phyloP scores from a whole-genome alignment of 192 early-diverging fungal genomes.

The Coemansia sp. region DNA sequence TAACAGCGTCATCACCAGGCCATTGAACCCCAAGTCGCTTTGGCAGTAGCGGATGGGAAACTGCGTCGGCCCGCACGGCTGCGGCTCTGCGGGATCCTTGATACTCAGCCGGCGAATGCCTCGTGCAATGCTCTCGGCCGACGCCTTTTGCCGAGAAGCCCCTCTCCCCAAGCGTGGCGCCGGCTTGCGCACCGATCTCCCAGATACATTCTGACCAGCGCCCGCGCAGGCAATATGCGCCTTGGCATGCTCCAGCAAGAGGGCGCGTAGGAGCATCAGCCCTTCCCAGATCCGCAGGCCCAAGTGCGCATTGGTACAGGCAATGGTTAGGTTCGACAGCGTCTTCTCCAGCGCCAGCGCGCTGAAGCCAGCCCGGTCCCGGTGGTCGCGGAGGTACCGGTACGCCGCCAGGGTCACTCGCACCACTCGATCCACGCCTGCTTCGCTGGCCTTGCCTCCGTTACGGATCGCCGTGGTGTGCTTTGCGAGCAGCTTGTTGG shows the following conservation, averaged over 20 bases:
- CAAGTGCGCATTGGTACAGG: slow-evolving; percentile 35
- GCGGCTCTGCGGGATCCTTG: background rate
- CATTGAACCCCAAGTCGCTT: slow-evolving; percentile 22
- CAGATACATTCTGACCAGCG: no score
- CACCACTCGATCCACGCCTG: slow-evolving; percentile 11
- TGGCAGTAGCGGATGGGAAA: slow-evolving; percentile 20
- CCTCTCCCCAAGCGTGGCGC: no score
- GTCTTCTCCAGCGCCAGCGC: slow-evolving; percentile 40
- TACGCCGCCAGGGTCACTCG: slow-evolving; percentile 20
- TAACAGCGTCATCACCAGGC: slow-evolving; percentile 18
- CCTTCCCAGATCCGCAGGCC: slow-evolving; percentile 21
- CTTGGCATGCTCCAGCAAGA: slow-evolving; percentile 31
- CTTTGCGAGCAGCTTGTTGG: slow-evolving; percentile 35
- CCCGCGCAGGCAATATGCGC: slow-evolving; percentile 9
- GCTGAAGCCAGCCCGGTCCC: slow-evolving; percentile 24
- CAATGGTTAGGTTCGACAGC: slow-evolving; percentile 29
- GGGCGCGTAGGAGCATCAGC: slow-evolving; percentile 14
- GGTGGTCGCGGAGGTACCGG: slow-evolving; percentile 14
- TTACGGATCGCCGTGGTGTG: slow-evolving; percentile 10
- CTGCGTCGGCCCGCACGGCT: background rate
- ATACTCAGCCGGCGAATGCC: slow-evolving; percentile 38
- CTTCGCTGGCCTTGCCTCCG: slow-evolving; percentile 2
- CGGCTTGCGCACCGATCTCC: slow-evolving; percentile 27
- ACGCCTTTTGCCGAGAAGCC: no score
- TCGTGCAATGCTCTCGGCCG: slow-evolving; percentile 3